phyloP scores from a whole-genome alignment of 306 rosid species.

The Prunus davidiana region DNA sequence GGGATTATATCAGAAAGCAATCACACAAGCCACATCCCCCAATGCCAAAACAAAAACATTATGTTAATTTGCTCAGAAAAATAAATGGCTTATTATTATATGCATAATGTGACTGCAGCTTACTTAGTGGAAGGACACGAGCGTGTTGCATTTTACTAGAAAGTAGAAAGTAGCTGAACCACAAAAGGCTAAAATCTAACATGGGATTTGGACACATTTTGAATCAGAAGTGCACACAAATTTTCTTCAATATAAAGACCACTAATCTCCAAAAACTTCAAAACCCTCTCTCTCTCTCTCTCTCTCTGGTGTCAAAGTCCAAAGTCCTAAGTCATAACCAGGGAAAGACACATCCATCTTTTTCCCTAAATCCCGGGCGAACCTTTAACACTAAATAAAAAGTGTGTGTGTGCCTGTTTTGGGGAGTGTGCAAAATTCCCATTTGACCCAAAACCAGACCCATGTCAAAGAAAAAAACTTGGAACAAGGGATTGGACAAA shows the following conservation, averaged over 20 bases:
- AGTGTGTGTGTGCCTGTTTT: slow-evolving; percentile 50
- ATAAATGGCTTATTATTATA: too few species aligned
- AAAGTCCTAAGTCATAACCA: slow-evolving; percentile 56
- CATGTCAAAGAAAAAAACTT: background rate
- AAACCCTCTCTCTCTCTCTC: background rate
- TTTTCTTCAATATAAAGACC: slow-evolving; percentile 32
- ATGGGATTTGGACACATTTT: slow-evolving; percentile 41
- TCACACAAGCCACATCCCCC: slow-evolving; percentile 12
- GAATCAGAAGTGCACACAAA: slow-evolving; percentile 29
- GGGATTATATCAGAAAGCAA: slow-evolving; percentile 12
- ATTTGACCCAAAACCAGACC: slow-evolving; percentile 34
- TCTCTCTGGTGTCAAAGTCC: slow-evolving; percentile 27
- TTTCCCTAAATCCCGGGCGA: slow-evolving; percentile 88
- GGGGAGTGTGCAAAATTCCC: slow-evolving; percentile 61
- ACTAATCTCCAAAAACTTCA: slow-evolving; percentile 15
- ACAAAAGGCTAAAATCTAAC: slow-evolving; percentile 32
- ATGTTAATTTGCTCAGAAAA: slow-evolving; percentile 11
- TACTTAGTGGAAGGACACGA: slow-evolving; percentile 39
- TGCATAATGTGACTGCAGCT: slow-evolving; percentile 6
- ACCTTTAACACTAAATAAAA: slow-evolving; percentile 48
- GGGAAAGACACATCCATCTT: slow-evolving; percentile 62
- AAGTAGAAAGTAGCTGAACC: slow-evolving; percentile 35
- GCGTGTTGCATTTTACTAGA: slow-evolving; percentile 22
- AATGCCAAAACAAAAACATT: background rate
- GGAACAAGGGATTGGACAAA: background rate